Evolutionary conservation across 2,329 filamentous ascomycete genomes (phyloP).

Genomic region (Monilinia fructigena): DNA sequence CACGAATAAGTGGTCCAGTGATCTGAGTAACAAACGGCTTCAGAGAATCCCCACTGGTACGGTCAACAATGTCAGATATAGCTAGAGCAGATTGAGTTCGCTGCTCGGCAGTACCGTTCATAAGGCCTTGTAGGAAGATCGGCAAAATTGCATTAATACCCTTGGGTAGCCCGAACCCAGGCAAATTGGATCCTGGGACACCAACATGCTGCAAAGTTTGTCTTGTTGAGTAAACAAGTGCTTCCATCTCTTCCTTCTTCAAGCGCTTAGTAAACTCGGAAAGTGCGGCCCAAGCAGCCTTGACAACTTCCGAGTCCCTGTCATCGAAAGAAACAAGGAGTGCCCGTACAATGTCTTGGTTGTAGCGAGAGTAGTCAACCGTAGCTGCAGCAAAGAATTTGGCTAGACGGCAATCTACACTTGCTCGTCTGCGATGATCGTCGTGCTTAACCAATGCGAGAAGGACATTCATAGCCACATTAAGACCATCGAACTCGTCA

Average conservation of each 20-base stretch:
- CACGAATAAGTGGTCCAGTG: slow-evolving; percentile 94
- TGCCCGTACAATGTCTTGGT: slow-evolving; percentile 89
- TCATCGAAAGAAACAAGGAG: slow-evolving; percentile 93
- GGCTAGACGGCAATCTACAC: slow-evolving; percentile 74
- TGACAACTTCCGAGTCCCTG: slow-evolving; percentile 76
- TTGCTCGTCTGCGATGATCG: slow-evolving; percentile 79
- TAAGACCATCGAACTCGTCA: slow-evolving; percentile 93
- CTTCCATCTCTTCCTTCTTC: slow-evolving; percentile 97
- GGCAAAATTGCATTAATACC: slow-evolving; percentile 95
- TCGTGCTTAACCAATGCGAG: slow-evolving; percentile 86
- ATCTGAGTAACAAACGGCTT: slow-evolving; percentile 97
- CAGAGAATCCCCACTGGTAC: slow-evolving; percentile 80
- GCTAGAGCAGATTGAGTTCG: slow-evolving; percentile 87
- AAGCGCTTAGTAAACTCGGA: slow-evolving; percentile 84
- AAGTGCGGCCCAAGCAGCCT: slow-evolving; percentile 84
- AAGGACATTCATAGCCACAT: slow-evolving; percentile 93
- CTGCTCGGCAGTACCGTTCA: slow-evolving; percentile 94
- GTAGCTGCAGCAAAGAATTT: slow-evolving; percentile 80
- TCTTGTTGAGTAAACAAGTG: slow-evolving; percentile 79
- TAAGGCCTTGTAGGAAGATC: slow-evolving; percentile 95
- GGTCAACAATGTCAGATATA: slow-evolving; percentile 93
- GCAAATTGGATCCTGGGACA: slow-evolving; percentile 77
- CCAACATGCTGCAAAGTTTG: slow-evolving; percentile 86
- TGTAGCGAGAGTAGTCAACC: slow-evolving; percentile 92
- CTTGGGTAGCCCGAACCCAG: slow-evolving; percentile 90